Conservation (phyloP, 148 eudicot species). For the Cornus kousa region DNA sequence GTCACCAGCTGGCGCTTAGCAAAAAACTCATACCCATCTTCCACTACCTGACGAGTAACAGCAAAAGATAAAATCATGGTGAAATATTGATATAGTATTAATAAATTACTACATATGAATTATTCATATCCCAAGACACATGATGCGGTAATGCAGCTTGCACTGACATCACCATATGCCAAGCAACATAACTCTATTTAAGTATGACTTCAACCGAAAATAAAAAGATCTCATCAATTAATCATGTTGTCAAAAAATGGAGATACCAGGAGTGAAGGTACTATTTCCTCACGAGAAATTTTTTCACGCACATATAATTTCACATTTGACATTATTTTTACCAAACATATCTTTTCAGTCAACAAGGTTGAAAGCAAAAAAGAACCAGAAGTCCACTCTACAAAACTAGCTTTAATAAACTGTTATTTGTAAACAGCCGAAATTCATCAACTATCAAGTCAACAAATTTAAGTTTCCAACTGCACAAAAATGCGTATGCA, state of each 20-base stretch:
- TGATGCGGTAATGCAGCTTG: not conserved
- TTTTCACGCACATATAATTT: not conserved
- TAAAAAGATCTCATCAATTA: not conserved
- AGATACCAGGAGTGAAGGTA: not conserved
- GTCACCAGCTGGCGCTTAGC: conserved; percentile 75
- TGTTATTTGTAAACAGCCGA: too few species aligned
- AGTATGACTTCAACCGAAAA: not conserved
- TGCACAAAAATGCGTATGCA: not conserved
- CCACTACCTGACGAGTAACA: conserved; percentile 51
- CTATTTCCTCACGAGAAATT: not conserved
- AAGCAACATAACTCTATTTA: not conserved
- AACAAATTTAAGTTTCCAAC: not conserved
- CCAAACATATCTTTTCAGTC: not conserved
- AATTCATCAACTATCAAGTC: not conserved
- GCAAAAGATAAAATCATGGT: not conserved
- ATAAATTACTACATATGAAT: not conserved
- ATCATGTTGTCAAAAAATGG: not conserved
- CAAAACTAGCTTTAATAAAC: too few species aligned
- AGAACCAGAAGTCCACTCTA: not conserved
- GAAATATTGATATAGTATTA: not conserved
- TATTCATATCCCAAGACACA: not conserved
- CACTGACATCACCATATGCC: not conserved
- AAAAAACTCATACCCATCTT: conserved; percentile 79
- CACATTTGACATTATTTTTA: not conserved
- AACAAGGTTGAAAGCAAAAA: not conserved